Percentiles rank a stretch among this genome's conserved stretches.
Evolutionary conservation across 1,284 basidiomycete species (phyloP).

Genomic region (Moniliella sp.): DNA sequence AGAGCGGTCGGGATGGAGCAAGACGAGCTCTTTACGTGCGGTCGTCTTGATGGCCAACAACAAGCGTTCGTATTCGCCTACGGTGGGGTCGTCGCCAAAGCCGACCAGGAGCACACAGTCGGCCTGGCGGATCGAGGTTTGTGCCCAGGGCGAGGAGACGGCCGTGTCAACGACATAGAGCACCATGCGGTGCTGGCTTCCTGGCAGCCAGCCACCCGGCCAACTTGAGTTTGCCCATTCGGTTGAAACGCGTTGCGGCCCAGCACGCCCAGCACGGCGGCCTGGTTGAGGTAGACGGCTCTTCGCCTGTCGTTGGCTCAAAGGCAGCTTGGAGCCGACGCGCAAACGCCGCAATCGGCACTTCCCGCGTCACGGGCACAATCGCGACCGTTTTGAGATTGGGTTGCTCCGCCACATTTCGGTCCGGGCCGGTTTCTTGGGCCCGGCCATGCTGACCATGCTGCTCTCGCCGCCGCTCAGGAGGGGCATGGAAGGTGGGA

Average conservation of each 20-base stretch:
- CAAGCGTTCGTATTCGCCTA: conserved; percentile 79
- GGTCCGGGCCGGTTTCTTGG: too few relatives aligned
- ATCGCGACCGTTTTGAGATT: conserved; percentile 84
- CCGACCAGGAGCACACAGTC: conserved; percentile 89
- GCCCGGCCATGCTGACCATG: too few relatives aligned
- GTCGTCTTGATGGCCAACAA: conserved; percentile 77
- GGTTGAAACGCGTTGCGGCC: conserved; percentile 28
- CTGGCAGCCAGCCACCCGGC: conserved; percentile 30
- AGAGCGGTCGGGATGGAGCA: conserved; percentile 73
- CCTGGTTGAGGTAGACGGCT: conserved; percentile 25
- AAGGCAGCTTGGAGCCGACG: conserved; percentile 22
- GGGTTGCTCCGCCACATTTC: too few relatives aligned
- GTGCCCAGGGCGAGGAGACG: conserved; percentile 28
- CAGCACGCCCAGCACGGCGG: conserved; percentile 27
- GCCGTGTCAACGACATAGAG: conserved; percentile 30
- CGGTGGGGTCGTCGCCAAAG: conserved; percentile 51
- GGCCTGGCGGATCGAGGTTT: conserved; percentile 43
- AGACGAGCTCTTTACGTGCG: conserved; percentile 79
- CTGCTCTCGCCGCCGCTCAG: too few relatives aligned
- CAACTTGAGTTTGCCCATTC: conserved; percentile 33
- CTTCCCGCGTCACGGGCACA: conserved; percentile 40
- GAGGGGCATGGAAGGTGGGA: too few relatives aligned
- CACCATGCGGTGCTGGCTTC: conserved; percentile 27
- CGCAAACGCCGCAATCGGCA: conserved; percentile 29
- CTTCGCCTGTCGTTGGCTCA: conserved; percentile 20